Evolutionary conservation across 2,329 filamentous ascomycete genomes (phyloP).

Genomic region (Xylaria hypoxylon): DNA sequence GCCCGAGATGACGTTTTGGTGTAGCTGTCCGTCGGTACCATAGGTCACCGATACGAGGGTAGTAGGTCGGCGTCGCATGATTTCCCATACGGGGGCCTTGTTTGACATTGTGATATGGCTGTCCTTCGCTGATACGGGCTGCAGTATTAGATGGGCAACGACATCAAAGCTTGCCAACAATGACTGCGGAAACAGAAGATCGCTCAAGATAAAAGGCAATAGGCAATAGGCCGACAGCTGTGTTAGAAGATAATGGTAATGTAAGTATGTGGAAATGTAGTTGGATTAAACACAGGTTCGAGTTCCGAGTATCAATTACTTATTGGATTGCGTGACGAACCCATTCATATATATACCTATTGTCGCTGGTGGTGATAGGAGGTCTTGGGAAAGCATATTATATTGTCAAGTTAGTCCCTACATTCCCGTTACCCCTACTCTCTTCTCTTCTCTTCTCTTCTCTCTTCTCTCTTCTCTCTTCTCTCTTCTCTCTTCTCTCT

Average conservation of each 20-base stretch:
- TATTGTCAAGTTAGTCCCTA: neutral
- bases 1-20: conserved; percentile 33
- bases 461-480: neutral
- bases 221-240: neutral
- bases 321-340: too few relatives aligned
- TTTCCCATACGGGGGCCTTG: conserved; percentile 25
- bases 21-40: conserved; percentile 30
- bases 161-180: too few relatives aligned
- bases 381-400: neutral
- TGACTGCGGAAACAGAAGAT: neutral
- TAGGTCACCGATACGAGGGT: conserved; percentile 38
- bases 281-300: neutral
- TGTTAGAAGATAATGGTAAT: neutral
- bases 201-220: neutral
- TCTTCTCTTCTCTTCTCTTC: neutral
- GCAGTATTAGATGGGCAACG: neutral
- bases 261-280: neutral
- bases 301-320: neutral
- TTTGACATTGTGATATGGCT: conserved; percentile 14
- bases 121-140: neutral
- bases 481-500: neutral
- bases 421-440: neutral
- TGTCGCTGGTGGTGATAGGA: neutral
- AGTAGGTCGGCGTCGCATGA: conserved; percentile 17
- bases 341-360: neutral